phyloP scores from a whole-genome alignment of 805 yeast species.

The Peterozyma xylosa region DNA sequence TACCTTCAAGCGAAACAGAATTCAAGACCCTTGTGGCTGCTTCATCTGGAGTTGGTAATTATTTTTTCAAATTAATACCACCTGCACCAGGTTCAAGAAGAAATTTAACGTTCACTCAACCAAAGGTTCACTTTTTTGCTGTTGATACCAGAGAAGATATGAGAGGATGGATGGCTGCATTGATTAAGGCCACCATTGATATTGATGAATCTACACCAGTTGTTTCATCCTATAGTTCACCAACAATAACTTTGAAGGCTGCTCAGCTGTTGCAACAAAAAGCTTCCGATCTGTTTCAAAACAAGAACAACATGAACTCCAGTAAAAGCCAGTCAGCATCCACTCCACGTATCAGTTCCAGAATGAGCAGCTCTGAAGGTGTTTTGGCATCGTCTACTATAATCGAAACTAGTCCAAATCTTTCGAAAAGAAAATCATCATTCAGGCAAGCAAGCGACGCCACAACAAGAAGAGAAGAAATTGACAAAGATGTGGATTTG shows the following conservation, averaged over 20 bases:
- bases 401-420: not conserved
- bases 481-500: not conserved
- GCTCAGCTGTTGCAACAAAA: slow-evolving; percentile 81
- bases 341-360: slow-evolving; percentile 4
- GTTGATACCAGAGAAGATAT: slow-evolving; percentile 87
- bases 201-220: slow-evolving; percentile 90
- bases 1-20: slow-evolving; percentile 70
- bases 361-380: slow-evolving; percentile 10
- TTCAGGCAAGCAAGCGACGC: not conserved
- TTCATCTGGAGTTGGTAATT: slow-evolving; percentile 88
- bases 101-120: slow-evolving; percentile 94
- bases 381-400: slow-evolving; percentile 3
- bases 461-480: not conserved
- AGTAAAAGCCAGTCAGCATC: not conserved
- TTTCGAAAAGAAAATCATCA: not conserved
- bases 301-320: not conserved
- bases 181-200: slow-evolving; percentile 94
- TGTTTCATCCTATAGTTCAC: slow-evolving; percentile 86
- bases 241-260: slow-evolving; percentile 81
- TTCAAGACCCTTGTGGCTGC: slow-evolving; percentile 82
- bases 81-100: slow-evolving; percentile 97
- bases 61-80: slow-evolving; percentile 86
- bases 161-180: slow-evolving; percentile 92
- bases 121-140: slow-evolving; percentile 92
- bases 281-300: slow-evolving; percentile 1